Evolutionary conservation across 2,329 filamentous ascomycete species (phyloP), one percentile per base, ranked within the genome.

Genomic region (Corniculantispora saksenae): DNA sequence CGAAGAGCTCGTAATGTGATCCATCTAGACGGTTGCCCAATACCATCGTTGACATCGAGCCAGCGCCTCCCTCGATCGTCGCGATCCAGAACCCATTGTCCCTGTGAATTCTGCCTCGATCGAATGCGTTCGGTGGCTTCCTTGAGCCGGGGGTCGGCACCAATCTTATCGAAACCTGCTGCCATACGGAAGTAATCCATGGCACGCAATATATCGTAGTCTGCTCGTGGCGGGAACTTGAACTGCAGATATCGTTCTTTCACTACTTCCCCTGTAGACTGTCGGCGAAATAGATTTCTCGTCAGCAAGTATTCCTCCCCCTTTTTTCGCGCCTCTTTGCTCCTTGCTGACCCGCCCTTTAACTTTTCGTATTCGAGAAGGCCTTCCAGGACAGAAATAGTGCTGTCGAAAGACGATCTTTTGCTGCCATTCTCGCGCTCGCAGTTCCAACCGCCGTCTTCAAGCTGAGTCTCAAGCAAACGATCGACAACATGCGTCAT

Each of bases 361-460:
- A 61, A 50, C 27, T 55, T 64, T 51, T 68, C 66, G 55, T 45
- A 66, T 23, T 65, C 62, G 17, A 68, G 54, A 9, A 66, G 40
- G 6, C 67, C 67, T n/a, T 66, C 61, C 29, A 66, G 43, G 1
- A 66, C 65, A 19, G 40, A 61, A 38, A 68, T 66, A 29, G 67
- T 67, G 21, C 63, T 66, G 38, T 64, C 66, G 43, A 68, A 68
- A 8, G 66, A 68, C 1, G 63, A 64, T 13, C 66, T 38, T 15
- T 60, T 27, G 27, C 59, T 64, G 29, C 66, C 67, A 10, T 63
- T 62, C 10, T 53, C 58, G 23, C 66, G 43, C 43, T 69, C 63
- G 50, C 66, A 67, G 57, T 67, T 67, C 66, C 66, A 67, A 4
- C 63, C 67, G 25, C 66, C 67, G 21, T 68, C 66, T 13, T 54